Evolutionary conservation across 2,329 filamentous ascomycete genomes (phyloP), one percentile per base, ranked within the genome.

Genomic region (Stagonosporopsis chrysanthemi): DNA sequence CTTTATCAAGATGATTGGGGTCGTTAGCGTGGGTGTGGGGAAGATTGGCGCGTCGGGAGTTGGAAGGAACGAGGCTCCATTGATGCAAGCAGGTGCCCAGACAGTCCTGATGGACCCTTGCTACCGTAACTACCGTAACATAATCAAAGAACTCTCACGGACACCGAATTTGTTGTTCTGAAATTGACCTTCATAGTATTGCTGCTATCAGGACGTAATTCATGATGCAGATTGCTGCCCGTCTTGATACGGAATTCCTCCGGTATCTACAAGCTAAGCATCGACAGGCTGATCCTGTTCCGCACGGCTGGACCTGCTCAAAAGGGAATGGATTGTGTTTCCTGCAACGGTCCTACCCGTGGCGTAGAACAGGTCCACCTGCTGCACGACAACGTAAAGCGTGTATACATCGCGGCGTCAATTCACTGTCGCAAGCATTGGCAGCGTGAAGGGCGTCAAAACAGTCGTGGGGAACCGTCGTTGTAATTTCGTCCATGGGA

Each of bases 371-470:
- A 29, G 47, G 28, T 23, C 38, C 48, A 45, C 39, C n/a, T 43
- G 28, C 46, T 56, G 49, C 54, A 44, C 39, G 44, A 40, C 31
- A 44, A 44, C 39, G 48, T 48, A 48, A 43, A 23, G 22, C 26
- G 19, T 22, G 15, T 56, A 35, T 41, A 41, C 45, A 41, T 19
- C 23, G 31, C 38, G 43, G 39, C 45, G 14, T 47, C 33, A 48
- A 29, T 52, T 43, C 22, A 19, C 48, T 26, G 29, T 52, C 48
- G 39, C 48, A 40, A 23, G 48, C 28, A 31, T 12, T 40, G 48
- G 38, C 48, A 57, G 54, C 43, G 54, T 57, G 49, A 57, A 52
- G 48, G 48, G 54, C 54, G 54, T 52, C 44, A 57, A 57, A 52
- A 15, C 43, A 42, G 29, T 52, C 44, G 48, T 48, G 43, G 54